A percentile compares a stretch with the other conserved stretches of the same genome.
Evolutionary conservation across 2,329 filamentous ascomycete genomes (phyloP).

Genomic region (Madurella mycetomatis): DNA sequence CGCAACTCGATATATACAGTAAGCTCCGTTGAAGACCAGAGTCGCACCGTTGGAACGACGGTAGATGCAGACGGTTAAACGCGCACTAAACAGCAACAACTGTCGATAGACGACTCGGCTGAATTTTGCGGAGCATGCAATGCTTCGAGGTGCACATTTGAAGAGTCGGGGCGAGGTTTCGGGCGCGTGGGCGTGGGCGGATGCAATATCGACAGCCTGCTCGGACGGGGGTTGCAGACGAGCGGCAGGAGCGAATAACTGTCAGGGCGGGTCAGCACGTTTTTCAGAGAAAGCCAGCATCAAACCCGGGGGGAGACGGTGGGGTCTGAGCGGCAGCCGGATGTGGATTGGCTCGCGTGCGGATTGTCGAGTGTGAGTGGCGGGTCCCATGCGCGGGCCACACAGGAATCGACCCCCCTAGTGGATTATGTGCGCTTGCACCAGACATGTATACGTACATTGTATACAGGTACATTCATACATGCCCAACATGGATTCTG

Average conservation of each 20-base stretch:
- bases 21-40: slow-evolving; percentile 5
- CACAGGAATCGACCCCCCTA: too few species aligned
- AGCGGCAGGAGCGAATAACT: slow-evolving; percentile 16
- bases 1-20: background rate
- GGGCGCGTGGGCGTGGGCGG: slow-evolving; percentile 7
- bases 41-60: background rate
- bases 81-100: background rate
- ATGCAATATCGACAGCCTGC: slow-evolving; percentile 17
- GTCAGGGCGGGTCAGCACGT: slow-evolving; percentile 27
- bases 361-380: background rate
- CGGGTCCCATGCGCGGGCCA: background rate
- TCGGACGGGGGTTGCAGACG: slow-evolving; percentile 2
- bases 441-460: too few species aligned
- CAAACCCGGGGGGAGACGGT: slow-evolving; percentile 7
- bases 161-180: background rate
- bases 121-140: background rate
- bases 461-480: too few species aligned
- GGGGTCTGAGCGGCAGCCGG: background rate
- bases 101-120: background rate
- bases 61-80: background rate
- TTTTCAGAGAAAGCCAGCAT: slow-evolving; percentile 26
- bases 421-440: too few species aligned
- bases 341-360: background rate
- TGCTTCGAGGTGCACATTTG: background rate
- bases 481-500: too few species aligned